Evolutionary conservation across 257 asterid genomes (phyloP), one percentile per base, ranked within the genome.

Genomic region (Scutellaria minor): DNA sequence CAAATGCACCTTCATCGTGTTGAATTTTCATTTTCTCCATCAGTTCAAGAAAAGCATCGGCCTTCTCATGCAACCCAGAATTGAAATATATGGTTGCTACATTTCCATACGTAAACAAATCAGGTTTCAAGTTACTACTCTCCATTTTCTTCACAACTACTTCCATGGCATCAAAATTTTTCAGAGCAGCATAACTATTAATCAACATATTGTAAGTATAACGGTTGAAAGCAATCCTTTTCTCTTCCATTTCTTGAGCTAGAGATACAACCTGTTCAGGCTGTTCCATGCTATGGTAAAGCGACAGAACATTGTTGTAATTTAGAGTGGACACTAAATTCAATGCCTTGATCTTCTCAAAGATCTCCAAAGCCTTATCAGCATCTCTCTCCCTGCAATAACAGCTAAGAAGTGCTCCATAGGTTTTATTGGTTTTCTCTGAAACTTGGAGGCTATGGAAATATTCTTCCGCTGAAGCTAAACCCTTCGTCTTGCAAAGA

Each of bases 231-330:
- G 75, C 44, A 41, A 88, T 48, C 35, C 80, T 73, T 5, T 71
- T 84, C 82, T 84, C 82, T 84, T 87, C 90, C 98, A 92, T 88
- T 81, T 88, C 96, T 79, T 81, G 79, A 9, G 78, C 83, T 55
- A 85, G 77, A 47, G 70, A 68, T 71, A 73, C 12, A 42, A 82
- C 87, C 48, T 82, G 83, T 59, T 83, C 95, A 0, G 80, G 89
- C 69, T 77, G 84, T 48, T 63, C 76, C 63, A 56, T 66, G 63
- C 18, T 70, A 62, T 71, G 52, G 83, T 83, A 76, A 66, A 93
- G 88, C 12, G 82, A 66, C 20, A 86, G 41, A 80, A 90, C 20
- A 58, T 85, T 85, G 87, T 84, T 92, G 83, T 87, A 92, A 70
- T 87, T 85, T 62, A 87, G 76, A 48, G 89, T 68, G 52, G 90